phyloP scores from a whole-genome alignment of 306 rosid genomes.

The Sindora glabra region DNA sequence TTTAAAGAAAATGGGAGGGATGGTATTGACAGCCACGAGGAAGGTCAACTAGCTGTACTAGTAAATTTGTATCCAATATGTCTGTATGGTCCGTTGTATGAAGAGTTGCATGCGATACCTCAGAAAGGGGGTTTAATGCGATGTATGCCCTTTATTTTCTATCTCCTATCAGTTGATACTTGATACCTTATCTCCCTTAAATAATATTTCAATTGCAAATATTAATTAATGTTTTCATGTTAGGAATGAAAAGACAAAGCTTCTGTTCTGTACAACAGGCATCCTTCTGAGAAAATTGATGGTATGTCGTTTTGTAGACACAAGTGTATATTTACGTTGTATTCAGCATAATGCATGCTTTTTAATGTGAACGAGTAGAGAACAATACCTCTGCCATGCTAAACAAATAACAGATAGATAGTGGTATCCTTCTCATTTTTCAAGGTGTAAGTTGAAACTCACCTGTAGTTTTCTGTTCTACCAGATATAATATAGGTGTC shows the following conservation, averaged over 20 bases:
- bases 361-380: not conserved
- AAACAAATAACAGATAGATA: not conserved
- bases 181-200: slow-evolving; percentile 2
- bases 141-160: not conserved
- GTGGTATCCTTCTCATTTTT: not conserved
- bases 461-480: no score
- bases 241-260: slow-evolving; percentile 87
- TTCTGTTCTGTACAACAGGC: slow-evolving; percentile 91
- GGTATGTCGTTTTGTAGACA: slow-evolving; percentile 36
- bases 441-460: no score
- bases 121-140: not conserved
- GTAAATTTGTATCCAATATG: not conserved
- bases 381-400: not conserved
- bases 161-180: not conserved
- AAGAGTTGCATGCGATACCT: not conserved
- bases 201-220: not conserved
- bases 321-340: slow-evolving; percentile 5
- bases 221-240: slow-evolving; percentile 6
- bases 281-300: slow-evolving; percentile 80
- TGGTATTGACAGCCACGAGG: not conserved
- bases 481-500: not conserved
- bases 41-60: not conserved
- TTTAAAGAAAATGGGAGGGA: not conserved
- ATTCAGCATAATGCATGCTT: slow-evolving; percentile 5
- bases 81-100: not conserved